Evolutionary conservation across 2,329 filamentous ascomycete genomes (phyloP).

Genomic region (Penicillium sp.): DNA sequence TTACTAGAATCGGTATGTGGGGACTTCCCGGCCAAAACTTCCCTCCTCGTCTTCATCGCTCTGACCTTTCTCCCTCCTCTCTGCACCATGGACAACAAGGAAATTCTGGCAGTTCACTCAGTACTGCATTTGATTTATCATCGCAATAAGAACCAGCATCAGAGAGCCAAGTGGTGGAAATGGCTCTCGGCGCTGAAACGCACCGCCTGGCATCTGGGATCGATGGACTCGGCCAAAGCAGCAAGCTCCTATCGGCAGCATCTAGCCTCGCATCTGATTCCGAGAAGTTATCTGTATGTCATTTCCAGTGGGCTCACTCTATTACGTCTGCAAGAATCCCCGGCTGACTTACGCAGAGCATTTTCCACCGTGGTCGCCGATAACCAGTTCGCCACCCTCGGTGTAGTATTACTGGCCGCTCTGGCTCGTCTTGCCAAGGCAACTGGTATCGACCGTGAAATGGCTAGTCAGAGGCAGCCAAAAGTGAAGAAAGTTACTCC

Average conservation of each 20-base stretch:
- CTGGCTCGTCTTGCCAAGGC: conserved; percentile 56
- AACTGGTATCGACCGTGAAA: conserved; percentile 32
- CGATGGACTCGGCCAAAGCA: conserved; percentile 28
- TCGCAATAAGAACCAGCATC: conserved; percentile 90
- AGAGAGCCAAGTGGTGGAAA: conserved; percentile 74
- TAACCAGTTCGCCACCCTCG: conserved; percentile 67
- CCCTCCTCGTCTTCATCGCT: not conserved
- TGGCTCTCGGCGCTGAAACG: conserved; percentile 67
- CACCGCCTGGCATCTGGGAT: conserved; percentile 54
- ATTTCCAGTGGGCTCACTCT: not conserved
- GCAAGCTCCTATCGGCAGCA: conserved; percentile 26
- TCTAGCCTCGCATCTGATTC: conserved; percentile 34
- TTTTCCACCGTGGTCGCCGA: conserved; percentile 70
- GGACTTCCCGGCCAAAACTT: not conserved
- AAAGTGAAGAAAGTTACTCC: not conserved
- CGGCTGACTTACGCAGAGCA: conserved; percentile 26
- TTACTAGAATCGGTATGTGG: not conserved
- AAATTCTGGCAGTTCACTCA: conserved; percentile 32
- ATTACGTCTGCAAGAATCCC: not conserved
- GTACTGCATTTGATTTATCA: conserved; percentile 67
- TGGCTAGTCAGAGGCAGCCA: conserved; percentile 10
- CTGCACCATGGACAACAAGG: conserved; percentile 27
- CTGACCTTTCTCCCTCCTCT: not conserved
- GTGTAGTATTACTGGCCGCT: conserved; percentile 62
- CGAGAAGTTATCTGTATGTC: conserved; percentile 42